A percentile compares a stretch with the other conserved stretches of the same genome.
phyloP scores from a whole-genome alignment of 345 rosid genomes.

The Citrus reticulata region DNA sequence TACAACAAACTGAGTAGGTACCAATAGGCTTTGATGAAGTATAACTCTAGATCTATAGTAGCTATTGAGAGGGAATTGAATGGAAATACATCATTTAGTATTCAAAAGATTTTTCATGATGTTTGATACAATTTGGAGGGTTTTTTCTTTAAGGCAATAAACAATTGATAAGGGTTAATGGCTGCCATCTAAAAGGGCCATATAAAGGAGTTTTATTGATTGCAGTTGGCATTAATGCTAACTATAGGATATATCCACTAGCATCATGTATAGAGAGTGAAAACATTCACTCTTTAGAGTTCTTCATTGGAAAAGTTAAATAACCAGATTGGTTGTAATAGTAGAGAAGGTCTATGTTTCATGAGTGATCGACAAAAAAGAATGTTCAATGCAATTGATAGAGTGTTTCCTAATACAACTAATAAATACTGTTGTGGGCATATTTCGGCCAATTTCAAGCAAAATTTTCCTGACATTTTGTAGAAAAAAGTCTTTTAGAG shows the following conservation, averaged over 20 bases:
- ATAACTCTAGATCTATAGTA: not conserved
- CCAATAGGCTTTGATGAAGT: too few species aligned
- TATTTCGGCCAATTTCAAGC: too few species aligned
- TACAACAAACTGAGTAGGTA: not conserved
- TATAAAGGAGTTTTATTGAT: not conserved
- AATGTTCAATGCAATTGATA: not conserved
- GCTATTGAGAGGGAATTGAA: not conserved
- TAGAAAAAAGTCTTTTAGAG: too few species aligned
- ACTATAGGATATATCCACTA: not conserved
- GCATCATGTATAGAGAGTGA: not conserved
- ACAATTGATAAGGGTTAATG: not conserved
- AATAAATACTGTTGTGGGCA: too few species aligned
- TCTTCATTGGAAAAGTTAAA: not conserved
- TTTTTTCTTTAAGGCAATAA: not conserved
- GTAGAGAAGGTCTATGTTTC: not conserved
- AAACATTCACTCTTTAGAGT: not conserved
- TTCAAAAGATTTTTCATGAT: not conserved
- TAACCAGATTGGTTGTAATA: not conserved
- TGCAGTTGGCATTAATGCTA: not conserved
- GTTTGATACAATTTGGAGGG: rapidly evolving
- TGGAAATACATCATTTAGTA: not conserved
- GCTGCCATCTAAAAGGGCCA: not conserved
- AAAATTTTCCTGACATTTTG: too few species aligned
- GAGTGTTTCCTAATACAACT: not conserved
- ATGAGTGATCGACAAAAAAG: not conserved